Evolutionary conservation across 768 basidiomycete genomes (phyloP), one percentile per base, ranked within the genome.

Genomic region (Astraeus odoratus): DNA sequence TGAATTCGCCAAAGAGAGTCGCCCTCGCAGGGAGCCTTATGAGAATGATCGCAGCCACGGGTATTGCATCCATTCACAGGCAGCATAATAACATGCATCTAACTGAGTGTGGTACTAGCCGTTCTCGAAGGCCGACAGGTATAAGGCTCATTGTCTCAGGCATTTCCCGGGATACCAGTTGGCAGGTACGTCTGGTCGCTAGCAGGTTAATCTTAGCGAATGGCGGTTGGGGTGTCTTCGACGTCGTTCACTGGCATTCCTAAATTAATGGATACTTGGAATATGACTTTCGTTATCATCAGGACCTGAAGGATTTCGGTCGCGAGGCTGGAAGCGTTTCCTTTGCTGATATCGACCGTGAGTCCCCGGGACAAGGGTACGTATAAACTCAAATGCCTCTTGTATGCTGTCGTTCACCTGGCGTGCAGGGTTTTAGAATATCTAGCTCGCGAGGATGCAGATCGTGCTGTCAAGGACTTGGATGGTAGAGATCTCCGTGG

Each of bases 281-380:
- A 13, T 35, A 40, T 50, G 27, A 50, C 47, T 24, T 33, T 31
- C 61, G 60, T 64, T 66, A 55, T 67, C 46, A 67, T 58, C 63
- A 98, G 95, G 95, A 98, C 63, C 72, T 98, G 63, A 98, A 98
- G 68, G 95, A 98, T 61, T 97, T 94, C 50, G 95, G 93, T 55
- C 89, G 95, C 50, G 84, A 91, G 58, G 89, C 88, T 40, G 93
- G 91, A 34, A 87, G 81, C 59, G 91, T 97, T 47, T 89, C 87
- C 16, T 97, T 87, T 57, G 92, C 95, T 33, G 95, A 98, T 60
- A 85, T 98, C 49, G 94, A 98, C 61, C 83, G 91, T 30, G 84
- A 93, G 58, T 63, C 65, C 51, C 80, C 87, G 20, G 86, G 86
- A 25, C 82, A 90, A 72, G 95, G 95, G 94, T 96, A 51, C 51